Evolutionary conservation across 306 rosid genomes (phyloP).

Genomic region (Oxytropis ochrocephala): DNA sequence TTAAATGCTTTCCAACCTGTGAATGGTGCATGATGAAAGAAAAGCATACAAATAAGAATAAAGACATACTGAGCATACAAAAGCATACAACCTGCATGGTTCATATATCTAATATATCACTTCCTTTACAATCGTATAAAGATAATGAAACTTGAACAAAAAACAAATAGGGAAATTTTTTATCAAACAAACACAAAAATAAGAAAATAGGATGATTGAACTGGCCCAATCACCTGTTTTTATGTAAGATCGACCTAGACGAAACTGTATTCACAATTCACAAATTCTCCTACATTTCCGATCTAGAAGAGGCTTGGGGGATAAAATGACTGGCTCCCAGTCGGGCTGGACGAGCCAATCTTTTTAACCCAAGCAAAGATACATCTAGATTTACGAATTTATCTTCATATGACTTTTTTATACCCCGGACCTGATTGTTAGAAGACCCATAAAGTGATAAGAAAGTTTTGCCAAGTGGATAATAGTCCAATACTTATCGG

Average conservation of each 20-base stretch:
- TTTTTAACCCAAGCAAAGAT: background rate
- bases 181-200: no score
- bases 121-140: no score
- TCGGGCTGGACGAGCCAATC: background rate
- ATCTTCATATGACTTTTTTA: no score
- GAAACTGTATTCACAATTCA: background rate
- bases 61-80: background rate
- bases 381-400: background rate
- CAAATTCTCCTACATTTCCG: background rate
- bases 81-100: no score
- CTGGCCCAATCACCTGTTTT: no score
- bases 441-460: background rate
- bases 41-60: constrained; percentile 12
- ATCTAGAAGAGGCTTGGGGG: background rate
- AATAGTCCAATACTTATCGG: background rate
- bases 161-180: no score
- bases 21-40: constrained; percentile 5
- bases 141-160: no score
- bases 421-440: no score
- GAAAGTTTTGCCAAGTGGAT: background rate
- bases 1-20: constrained; percentile 77
- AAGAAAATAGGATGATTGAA: no score
- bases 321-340: background rate
- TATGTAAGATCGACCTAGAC: background rate
- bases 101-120: no score